Evolutionary conservation across 108 stramenopile species (phyloP), one percentile per base, ranked within the genome.

Genomic region (Nitzschia putrida): DNA sequence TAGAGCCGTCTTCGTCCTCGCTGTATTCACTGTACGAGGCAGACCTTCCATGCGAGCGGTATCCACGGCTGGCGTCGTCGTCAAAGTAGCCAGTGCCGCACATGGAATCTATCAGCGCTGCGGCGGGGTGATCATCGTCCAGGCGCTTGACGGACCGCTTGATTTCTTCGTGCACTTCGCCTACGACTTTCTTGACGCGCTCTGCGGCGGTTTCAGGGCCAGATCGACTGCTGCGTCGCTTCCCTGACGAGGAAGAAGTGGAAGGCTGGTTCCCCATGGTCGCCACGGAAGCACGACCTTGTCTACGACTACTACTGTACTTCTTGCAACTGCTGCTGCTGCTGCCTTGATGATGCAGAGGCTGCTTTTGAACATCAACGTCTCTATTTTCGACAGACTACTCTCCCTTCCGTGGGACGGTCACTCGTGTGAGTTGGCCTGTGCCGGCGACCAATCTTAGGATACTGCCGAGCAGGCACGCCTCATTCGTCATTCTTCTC

Each of bases 121-220:
- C 77, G 5, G 82, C 77, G 34, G 77, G 73, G 43, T 78, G 73
- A 72, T 80, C 69, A 29, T 83, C 77, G 40, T 83, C 77, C 26
- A 83, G 40, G 25, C 75, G 74, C 45, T 82, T 82, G 13, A 76
- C 67, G 14, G 68, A 56, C 7, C 52, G 73, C 44, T 73, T 73
- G 37, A 82, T 71, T 45, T 61, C 69, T 53, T 68, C 72, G 16
- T 82, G 81, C 13, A 82, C 61, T 47, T 63, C 61, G 8, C 20
- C 61, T 14, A 63, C 61, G 0, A 63, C 61, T 22, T 63, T 63
- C 40, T 63, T 63, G 3, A 63, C 61, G 5, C 61, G 61, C 40
- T 63, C 61, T 14, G 44, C 61, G 12, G 54, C 8, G 13, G 54
- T 24, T 49, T 49, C 47, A 18, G 47, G 47, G n/a, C 47, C n/a